Conservation (phyloP, 192 early-diverging fungal genomes). For the Dissophora ornata region DNA sequence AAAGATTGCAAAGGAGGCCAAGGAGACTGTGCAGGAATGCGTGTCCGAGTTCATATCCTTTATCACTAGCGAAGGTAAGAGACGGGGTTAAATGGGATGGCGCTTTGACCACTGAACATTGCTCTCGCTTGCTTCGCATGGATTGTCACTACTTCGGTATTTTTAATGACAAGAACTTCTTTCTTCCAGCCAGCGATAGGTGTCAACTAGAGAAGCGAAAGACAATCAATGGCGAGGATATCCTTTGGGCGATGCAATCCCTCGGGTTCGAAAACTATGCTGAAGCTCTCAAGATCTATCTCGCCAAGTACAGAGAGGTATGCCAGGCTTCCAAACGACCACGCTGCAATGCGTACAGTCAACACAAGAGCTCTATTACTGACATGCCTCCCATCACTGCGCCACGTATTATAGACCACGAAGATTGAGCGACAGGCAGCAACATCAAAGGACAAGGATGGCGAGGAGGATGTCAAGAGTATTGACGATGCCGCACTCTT, state of each 20-base stretch:
- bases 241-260: slow-evolving; percentile 97
- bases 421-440: slow-evolving; percentile 63
- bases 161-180: too few relatives aligned
- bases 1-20: slow-evolving; percentile 98
- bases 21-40: slow-evolving; percentile 96
- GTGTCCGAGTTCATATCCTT: slow-evolving; percentile 99
- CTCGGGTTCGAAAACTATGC: slow-evolving; percentile 98
- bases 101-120: too few relatives aligned
- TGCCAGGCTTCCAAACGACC: slow-evolving; percentile 2
- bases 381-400: too few relatives aligned
- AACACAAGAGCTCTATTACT: not conserved
- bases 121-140: too few relatives aligned
- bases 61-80: slow-evolving; percentile 90
- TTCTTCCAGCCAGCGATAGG: slow-evolving; percentile 85
- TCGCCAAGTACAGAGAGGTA: slow-evolving; percentile 92
- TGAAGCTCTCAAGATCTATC: slow-evolving; percentile 89
- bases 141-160: too few relatives aligned
- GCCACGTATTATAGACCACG: slow-evolving; percentile 60
- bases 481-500: slow-evolving; percentile 29
- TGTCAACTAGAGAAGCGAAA: slow-evolving; percentile 96
- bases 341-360: not conserved
- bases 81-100: too few relatives aligned
- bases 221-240: slow-evolving; percentile 98
- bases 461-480: slow-evolving; percentile 41
- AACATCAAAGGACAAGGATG: slow-evolving; percentile 62